These are phyloP conservation scores for Chalciporus chontae DNA, from an alignment of 768 basidiomycete genomes.

Conservation along the genomic window DNA sequence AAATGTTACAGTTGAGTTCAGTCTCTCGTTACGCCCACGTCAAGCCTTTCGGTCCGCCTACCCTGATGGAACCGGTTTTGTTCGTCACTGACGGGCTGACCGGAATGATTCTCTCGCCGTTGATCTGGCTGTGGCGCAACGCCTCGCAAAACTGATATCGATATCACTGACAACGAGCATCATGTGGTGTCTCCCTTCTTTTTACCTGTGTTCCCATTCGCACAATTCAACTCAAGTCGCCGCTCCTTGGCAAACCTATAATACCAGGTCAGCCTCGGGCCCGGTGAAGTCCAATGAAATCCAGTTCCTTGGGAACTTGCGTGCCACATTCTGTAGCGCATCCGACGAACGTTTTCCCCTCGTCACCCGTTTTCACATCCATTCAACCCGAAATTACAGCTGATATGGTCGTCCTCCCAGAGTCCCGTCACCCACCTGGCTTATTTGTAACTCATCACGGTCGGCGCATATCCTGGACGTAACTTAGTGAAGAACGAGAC, in stretches of 20 bases:
- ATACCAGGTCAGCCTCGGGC: constrained; percentile 13
- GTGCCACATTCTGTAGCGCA: constrained; percentile 1
- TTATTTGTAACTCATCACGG: constrained; percentile 1
- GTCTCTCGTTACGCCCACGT: not conserved
- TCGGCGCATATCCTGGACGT: constrained; percentile 13
- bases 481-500: constrained; percentile 2
- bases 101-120: not conserved
- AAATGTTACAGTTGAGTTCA: not conserved
- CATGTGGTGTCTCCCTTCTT: constrained; percentile 1
- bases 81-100: not conserved
- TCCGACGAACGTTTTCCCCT: constrained; percentile 3
- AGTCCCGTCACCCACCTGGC: constrained; percentile 1
- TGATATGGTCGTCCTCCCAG: constrained; percentile 5
- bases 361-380: constrained; percentile 7
- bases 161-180: not conserved
- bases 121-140: constrained; percentile 15
- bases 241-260: constrained; percentile 7
- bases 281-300: constrained; percentile 6
- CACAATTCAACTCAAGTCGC: not conserved
- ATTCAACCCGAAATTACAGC: not conserved
- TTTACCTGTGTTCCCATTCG: constrained; percentile 1
- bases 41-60: not conserved
- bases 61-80: not conserved
- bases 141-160: not conserved
- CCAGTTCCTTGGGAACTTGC: constrained; percentile 7